phyloP scores from a whole-genome alignment of 2,329 filamentous ascomycete species.

The Colletotrichum cordylinicola region DNA sequence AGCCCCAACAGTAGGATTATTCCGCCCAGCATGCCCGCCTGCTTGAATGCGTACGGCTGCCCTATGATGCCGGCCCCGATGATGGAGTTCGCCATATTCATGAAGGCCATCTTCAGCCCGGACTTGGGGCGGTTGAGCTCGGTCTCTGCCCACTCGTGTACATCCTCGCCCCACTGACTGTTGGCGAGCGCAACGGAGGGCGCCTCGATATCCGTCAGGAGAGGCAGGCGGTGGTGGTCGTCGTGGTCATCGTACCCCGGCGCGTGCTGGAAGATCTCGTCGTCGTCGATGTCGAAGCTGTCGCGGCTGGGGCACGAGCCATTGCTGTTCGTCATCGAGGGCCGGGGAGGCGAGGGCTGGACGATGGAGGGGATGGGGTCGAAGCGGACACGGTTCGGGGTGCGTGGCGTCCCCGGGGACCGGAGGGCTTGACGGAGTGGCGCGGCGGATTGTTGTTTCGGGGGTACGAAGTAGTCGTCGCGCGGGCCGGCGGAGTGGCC shows the following conservation, averaged over 20 bases:
- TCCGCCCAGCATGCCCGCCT: conserved; percentile 86
- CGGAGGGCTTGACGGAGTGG: conserved; percentile 21
- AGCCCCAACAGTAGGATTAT: conserved; percentile 78
- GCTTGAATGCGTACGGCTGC: conserved; percentile 94
- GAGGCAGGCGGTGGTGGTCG: conserved; percentile 63
- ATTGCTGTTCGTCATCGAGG: conserved; percentile 18
- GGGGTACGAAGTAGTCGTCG: conserved; percentile 4
- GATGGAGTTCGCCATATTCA: conserved; percentile 99
- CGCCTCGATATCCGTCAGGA: conserved; percentile 84
- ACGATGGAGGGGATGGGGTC: conserved; percentile 58
- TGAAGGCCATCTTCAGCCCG: conserved; percentile 85
- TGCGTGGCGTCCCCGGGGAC: conserved; percentile 57
- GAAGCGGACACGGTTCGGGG: conserved; percentile 78
- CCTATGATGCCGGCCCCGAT: conserved; percentile 80
- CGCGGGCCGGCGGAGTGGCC: not conserved
- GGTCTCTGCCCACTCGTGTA: conserved; percentile 55
- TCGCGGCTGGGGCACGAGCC: conserved; percentile 8
- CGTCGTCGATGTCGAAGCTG: conserved; percentile 25
- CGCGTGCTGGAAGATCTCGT: conserved; percentile 18
- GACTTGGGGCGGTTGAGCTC: conserved; percentile 78
- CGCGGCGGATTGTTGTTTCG: not conserved
- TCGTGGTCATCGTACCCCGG: conserved; percentile 13
- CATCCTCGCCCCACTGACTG: conserved; percentile 48
- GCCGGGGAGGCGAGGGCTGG: conserved; percentile 14
- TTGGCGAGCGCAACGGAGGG: conserved; percentile 76